Base-by-base conservation (phyloP, 1,139 yeast species). In the Candida sp. region DNA sequence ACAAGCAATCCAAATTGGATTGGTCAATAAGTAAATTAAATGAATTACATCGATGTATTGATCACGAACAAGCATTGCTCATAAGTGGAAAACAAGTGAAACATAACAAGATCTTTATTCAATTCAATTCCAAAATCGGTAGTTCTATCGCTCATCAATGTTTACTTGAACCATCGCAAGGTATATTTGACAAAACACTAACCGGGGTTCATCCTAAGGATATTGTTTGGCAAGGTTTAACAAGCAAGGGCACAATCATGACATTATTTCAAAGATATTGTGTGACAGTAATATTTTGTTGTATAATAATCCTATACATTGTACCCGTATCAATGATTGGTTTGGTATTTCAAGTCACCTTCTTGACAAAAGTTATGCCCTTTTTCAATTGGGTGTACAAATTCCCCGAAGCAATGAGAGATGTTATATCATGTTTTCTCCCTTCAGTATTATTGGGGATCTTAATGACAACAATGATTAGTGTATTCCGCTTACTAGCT, bases 281-380 rank as follows among this genome's bases (percentile, higher is more conserved):
- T 5, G 79, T 81, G 0, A 70, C 72, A 33, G 45, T 75, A 2
- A 36, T 76, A 3, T 70, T 78, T 37, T 62, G 79, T 9, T 45
- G 69, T 5, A 64, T 83, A 0, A 79, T 80, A 4, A 57, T 82
- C 1, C 70, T 82, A 6, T 85, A 88, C 76, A 83, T 83, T 2
- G 61, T 84, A 1, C 95, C 95, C 0, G 89, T 85, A 1, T 84
- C 89, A 1, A 70, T 83, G 47, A 78, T 85, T 40, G 88, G 89
- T 0, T 62, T 84, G 11, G 63, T 85, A 0, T 79, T 89, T 0
- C 89, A 84, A 50, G 65, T 82, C 4, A 87, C 88, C 0, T 71
- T 79, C 47, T 54, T 83, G 40, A 75, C 84, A 0, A 70, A 71
- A 22, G 57, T 80, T 33, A 60, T 84, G 36, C 87, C 87, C 4